phyloP scores from a whole-genome alignment of 2,329 filamentous ascomycete species.

The Trichoderma sp. region DNA sequence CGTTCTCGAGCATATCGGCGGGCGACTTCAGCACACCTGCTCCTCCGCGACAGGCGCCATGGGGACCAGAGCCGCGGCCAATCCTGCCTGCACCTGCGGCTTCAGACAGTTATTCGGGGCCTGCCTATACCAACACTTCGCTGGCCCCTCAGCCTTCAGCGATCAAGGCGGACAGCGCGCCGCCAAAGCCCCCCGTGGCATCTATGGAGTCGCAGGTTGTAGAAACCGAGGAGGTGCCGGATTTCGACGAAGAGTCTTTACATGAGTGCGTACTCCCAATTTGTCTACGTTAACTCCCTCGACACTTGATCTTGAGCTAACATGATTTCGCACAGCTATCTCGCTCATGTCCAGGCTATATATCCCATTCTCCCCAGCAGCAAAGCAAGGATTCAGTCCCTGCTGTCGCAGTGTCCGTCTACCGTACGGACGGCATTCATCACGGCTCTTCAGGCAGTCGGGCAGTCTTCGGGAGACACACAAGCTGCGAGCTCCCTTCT shows the following conservation, averaged over 20 bases:
- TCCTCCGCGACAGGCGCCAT: slow-evolving; percentile 48
- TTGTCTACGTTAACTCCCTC: no score
- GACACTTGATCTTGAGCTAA: neutral
- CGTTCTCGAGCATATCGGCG: slow-evolving; percentile 52
- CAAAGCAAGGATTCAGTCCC: slow-evolving; percentile 57
- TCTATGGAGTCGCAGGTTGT: slow-evolving; percentile 43
- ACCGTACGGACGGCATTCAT: slow-evolving; percentile 65
- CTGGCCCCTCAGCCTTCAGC: slow-evolving; percentile 51
- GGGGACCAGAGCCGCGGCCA: slow-evolving; percentile 52
- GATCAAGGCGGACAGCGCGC: slow-evolving; percentile 44
- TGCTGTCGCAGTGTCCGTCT: slow-evolving; percentile 58
- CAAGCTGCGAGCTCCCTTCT: slow-evolving; percentile 52
- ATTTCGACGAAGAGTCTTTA: slow-evolving; percentile 50
- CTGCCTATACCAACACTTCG: slow-evolving; percentile 45
- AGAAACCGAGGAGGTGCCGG: slow-evolving; percentile 40
- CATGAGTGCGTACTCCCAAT: slow-evolving; percentile 46
- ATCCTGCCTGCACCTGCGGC: slow-evolving; percentile 47
- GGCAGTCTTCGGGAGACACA: slow-evolving; percentile 46
- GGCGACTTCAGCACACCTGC: slow-evolving; percentile 47
- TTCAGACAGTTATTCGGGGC: slow-evolving; percentile 38
- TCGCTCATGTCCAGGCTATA: slow-evolving; percentile 64
- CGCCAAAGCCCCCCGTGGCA: slow-evolving; percentile 42
- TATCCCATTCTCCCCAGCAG: slow-evolving; percentile 66
- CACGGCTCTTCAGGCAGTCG: slow-evolving; percentile 62
- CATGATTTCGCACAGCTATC: slow-evolving; percentile 52